Evolutionary conservation across 129 eudicot genomes (phyloP).

Genomic region (Deinandra increscens): DNA sequence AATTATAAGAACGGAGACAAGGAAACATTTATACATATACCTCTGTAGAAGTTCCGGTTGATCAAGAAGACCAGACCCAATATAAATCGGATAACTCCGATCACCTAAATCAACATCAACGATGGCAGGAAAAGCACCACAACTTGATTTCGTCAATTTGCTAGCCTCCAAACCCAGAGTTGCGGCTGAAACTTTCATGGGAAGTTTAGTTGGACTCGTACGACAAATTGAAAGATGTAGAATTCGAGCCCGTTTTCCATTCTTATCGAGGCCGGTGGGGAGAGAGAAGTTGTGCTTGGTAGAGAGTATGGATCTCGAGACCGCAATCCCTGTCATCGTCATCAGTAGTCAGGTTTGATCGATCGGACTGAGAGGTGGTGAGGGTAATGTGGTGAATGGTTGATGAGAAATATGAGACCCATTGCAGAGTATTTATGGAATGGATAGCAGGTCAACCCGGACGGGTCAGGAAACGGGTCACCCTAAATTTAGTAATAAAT

Average conservation of each 20-base stretch:
- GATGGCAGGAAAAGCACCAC: conserved; percentile 36
- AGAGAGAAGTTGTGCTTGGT: conserved; percentile 19
- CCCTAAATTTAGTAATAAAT: background rate
- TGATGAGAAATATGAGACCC: conserved; percentile 17
- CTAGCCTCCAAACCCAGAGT: conserved; percentile 38
- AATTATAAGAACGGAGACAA: background rate
- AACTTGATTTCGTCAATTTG: conserved; percentile 19
- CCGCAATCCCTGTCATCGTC: conserved; percentile 5
- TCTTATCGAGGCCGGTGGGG: background rate
- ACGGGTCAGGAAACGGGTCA: background rate
- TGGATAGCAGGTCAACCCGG: conserved; percentile 21
- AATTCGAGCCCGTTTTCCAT: background rate
- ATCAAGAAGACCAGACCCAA: conserved; percentile 80
- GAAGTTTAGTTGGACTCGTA: background rate
- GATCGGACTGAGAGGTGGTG: conserved; percentile 2
- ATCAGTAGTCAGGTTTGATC: conserved; percentile 17
- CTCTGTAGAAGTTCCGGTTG: conserved; percentile 78
- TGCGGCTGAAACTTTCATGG: conserved; percentile 36
- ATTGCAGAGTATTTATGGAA: conserved; percentile 19
- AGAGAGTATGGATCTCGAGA: conserved; percentile 2
- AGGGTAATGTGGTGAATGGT: background rate
- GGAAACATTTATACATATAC: conserved; percentile 23
- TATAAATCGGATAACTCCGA: conserved; percentile 94
- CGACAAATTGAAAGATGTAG: conserved; percentile 11
- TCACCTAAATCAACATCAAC: conserved; percentile 86